Evolutionary conservation across 1,284 basidiomycete species (phyloP).

Genomic region (Pseudozyma thailandica): DNA sequence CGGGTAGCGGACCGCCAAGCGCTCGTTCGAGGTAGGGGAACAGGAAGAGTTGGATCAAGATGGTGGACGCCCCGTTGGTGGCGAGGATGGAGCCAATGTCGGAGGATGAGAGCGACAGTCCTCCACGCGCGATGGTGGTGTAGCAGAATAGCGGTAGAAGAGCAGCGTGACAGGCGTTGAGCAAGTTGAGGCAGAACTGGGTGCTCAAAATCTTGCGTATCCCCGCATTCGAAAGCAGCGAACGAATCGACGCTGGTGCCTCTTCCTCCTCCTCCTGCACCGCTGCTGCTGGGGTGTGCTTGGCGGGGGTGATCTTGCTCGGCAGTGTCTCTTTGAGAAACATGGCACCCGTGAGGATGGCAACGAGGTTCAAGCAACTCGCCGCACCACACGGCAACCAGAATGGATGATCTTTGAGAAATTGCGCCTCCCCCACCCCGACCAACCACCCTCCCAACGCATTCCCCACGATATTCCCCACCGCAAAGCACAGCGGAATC

Average conservation of each 20-base stretch:
- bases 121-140: slow-evolving; percentile 38
- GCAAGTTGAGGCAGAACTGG: slow-evolving; percentile 49
- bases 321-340: slow-evolving; percentile 68
- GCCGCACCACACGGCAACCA: slow-evolving; percentile 68
- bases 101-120: slow-evolving; percentile 32
- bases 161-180: slow-evolving; percentile 49
- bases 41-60: slow-evolving; percentile 48
- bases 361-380: slow-evolving; percentile 59
- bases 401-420: slow-evolving; percentile 65
- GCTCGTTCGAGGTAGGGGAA: slow-evolving; percentile 48
- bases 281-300: neutral
- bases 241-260: slow-evolving; percentile 16
- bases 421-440: slow-evolving; percentile 21
- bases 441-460: slow-evolving; percentile 63
- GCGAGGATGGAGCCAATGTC: slow-evolving; percentile 56
- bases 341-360: slow-evolving; percentile 61
- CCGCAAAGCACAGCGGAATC: slow-evolving; percentile 54
- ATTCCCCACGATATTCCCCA: slow-evolving; percentile 50
- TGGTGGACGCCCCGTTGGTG: slow-evolving; percentile 41
- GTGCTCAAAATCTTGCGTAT: slow-evolving; percentile 54
- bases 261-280: slow-evolving; percentile 3
- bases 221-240: slow-evolving; percentile 16
- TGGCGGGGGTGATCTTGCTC: slow-evolving; percentile 12
- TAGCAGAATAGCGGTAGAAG: slow-evolving; percentile 59
- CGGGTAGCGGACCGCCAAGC: slow-evolving; percentile 36